A percentile compares a stretch with the other conserved stretches of the same genome.
Conservation (phyloP, 1,139 yeast genomes). For the Kodamaea plutei region DNA sequence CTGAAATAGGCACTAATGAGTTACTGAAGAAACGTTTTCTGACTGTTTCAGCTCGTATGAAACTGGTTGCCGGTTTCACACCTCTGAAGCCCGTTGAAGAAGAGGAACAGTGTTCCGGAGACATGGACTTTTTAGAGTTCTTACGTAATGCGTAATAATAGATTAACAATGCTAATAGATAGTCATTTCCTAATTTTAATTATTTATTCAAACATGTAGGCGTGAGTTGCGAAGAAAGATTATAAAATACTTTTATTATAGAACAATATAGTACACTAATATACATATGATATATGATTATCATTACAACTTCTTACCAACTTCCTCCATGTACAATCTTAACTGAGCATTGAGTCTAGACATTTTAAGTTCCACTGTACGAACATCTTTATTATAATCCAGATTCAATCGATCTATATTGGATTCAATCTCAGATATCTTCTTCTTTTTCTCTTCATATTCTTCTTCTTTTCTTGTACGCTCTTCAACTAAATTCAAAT, state of each 20-base stretch:
- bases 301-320: slow-evolving; percentile 32
- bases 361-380: slow-evolving; percentile 51
- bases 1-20: too few relatives aligned
- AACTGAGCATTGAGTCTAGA: slow-evolving; percentile 53
- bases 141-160: slow-evolving; percentile 28
- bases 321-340: slow-evolving; percentile 43
- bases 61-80: slow-evolving; percentile 2
- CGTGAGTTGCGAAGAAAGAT: not conserved
- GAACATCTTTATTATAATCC: slow-evolving; percentile 51
- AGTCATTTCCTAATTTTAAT: not conserved
- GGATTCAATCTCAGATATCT: slow-evolving; percentile 46
- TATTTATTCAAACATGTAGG: not conserved
- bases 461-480: slow-evolving; percentile 51
- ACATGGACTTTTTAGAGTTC: slow-evolving; percentile 48
- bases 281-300: slow-evolving; percentile 5
- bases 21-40: too few relatives aligned
- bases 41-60: slow-evolving; percentile 3
- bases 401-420: slow-evolving; percentile 40
- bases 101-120: slow-evolving; percentile 21
- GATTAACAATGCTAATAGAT: too few relatives aligned
- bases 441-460: slow-evolving; percentile 43
- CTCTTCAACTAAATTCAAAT: slow-evolving; percentile 47
- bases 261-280: slow-evolving; percentile 7
- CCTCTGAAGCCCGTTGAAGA: slow-evolving; percentile 4
- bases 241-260: slow-evolving; percentile 1